These are phyloP conservation scores for Pilobolus umbonatus DNA, from an alignment of 192 early-diverging fungal species.

Conservation along the genomic window DNA sequence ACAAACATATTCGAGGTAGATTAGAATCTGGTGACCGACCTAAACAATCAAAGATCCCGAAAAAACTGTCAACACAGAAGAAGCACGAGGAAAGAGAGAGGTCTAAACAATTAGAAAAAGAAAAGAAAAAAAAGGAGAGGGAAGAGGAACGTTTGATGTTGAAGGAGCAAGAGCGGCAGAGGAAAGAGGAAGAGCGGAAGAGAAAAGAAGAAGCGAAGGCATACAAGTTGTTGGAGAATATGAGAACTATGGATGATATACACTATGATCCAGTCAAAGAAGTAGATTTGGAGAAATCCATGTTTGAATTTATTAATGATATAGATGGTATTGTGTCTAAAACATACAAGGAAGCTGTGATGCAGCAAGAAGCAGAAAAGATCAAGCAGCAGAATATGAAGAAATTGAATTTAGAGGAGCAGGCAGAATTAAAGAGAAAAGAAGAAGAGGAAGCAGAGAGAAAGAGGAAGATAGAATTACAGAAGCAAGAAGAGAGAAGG, in stretches of 20 bases:
- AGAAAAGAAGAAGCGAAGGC: neutral
- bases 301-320: constrained; percentile 19
- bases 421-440: neutral
- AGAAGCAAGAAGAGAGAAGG: neutral
- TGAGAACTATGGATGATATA: constrained; percentile 24
- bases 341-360: constrained; percentile 25
- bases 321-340: constrained; percentile 24
- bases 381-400: neutral
- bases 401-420: neutral
- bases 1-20: too few species aligned
- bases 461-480: constrained; percentile 13
- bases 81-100: too few species aligned
- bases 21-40: too few species aligned
- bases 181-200: neutral
- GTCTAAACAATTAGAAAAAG: too few species aligned
- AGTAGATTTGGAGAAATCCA: constrained; percentile 18
- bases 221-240: neutral
- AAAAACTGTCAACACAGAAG: too few species aligned
- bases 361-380: neutral
- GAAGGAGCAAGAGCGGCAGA: neutral
- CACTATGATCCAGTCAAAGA: constrained; percentile 1
- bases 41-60: too few species aligned
- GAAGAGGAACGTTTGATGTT: neutral
- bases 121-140: neutral
- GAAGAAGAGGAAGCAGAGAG: constrained; percentile 3